Percentiles rank a stretch among this genome's conserved stretches.
These are phyloP conservation scores for Brettanomyces custersianus DNA, from an alignment of 805 yeast species.

Conservation along the genomic window DNA sequence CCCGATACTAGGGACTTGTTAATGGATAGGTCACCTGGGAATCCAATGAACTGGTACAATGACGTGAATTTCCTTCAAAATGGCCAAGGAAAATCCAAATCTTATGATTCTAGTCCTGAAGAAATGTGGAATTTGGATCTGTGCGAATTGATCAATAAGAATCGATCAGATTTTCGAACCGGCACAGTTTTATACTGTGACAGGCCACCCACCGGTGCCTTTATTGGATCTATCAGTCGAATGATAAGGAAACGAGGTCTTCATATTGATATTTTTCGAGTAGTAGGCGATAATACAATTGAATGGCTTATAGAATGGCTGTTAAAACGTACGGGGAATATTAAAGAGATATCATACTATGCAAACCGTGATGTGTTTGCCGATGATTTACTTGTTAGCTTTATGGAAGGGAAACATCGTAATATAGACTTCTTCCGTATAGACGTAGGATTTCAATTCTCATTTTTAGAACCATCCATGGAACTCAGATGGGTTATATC, in stretches of 20 bases:
- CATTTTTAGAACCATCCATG: neutral
- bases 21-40: neutral
- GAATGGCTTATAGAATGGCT: neutral
- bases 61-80: neutral
- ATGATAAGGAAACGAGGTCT: neutral
- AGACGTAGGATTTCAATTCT: neutral
- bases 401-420: neutral
- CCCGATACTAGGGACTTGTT: neutral
- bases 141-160: neutral
- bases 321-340: too few relatives aligned
- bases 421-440: slow-evolving; percentile 1
- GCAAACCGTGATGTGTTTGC: neutral
- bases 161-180: neutral
- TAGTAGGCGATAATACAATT: too few relatives aligned
- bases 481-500: neutral
- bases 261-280: neutral
- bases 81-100: neutral
- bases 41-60: slow-evolving; percentile 3
- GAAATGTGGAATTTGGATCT: neutral
- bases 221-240: neutral
- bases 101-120: neutral
- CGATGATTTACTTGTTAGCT: neutral
- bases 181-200: neutral
- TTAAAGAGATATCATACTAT: neutral
- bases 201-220: neutral